phyloP scores from a whole-genome alignment of 2,329 filamentous ascomycete genomes.

The Zasmidium cellare region DNA sequence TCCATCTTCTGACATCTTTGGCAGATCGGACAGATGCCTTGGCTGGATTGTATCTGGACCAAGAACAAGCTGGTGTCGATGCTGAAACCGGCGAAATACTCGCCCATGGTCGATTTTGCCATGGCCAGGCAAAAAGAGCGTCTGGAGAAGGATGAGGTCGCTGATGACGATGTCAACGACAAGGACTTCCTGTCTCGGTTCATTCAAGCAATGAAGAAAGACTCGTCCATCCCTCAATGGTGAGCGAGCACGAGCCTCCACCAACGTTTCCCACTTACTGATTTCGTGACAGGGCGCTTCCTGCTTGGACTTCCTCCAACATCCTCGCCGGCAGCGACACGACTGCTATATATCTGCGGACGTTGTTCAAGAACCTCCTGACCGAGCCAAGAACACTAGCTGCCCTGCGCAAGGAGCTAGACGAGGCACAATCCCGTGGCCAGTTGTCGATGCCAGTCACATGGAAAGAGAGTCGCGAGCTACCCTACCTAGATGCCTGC shows the following conservation, averaged over 20 bases:
- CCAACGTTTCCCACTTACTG: no score
- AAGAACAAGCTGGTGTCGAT: not conserved
- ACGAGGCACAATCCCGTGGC: slow-evolving; percentile 14
- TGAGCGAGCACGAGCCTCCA: no score
- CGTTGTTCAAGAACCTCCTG: not conserved
- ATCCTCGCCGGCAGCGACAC: not conserved
- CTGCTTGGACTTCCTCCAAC: not conserved
- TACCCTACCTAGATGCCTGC: slow-evolving; percentile 27
- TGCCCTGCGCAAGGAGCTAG: slow-evolving; percentile 13
- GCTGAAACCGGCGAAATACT: not conserved
- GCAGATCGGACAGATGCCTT: slow-evolving; percentile 27
- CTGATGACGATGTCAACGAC: slow-evolving; percentile 1
- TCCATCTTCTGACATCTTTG: not conserved
- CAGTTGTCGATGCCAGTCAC: slow-evolving; percentile 11
- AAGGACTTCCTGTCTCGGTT: slow-evolving; percentile 32
- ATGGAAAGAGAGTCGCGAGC: slow-evolving; percentile 17
- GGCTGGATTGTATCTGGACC: slow-evolving; percentile 18
- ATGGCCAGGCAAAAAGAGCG: not conserved
- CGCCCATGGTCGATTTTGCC: not conserved
- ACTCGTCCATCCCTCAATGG: slow-evolving; percentile 17
- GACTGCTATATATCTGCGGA: not conserved
- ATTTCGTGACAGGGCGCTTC: not conserved
- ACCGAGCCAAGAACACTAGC: slow-evolving; percentile 7
- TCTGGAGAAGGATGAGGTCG: not conserved
- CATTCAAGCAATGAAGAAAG: slow-evolving; percentile 25